These are phyloP conservation scores for Fomitopsis palustris DNA, from an alignment of 1,284 basidiomycete genomes.

Conservation along the genomic window DNA sequence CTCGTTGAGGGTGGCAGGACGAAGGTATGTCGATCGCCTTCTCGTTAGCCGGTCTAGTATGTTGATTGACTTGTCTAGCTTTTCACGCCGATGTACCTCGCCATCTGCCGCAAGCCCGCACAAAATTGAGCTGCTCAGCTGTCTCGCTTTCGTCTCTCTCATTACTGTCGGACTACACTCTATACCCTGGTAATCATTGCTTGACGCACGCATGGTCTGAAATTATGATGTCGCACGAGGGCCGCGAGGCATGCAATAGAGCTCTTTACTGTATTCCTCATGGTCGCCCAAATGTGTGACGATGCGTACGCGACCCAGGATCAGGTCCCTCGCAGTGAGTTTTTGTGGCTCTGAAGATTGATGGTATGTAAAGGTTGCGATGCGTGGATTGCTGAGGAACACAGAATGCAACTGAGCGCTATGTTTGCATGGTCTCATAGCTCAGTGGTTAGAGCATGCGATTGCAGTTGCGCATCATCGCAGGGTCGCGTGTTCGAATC, in stretches of 20 bases:
- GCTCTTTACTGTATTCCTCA: too few species aligned
- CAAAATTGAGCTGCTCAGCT: not conserved
- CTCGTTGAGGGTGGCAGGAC: constrained; percentile 84
- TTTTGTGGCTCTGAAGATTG: too few species aligned
- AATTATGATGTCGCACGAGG: not conserved
- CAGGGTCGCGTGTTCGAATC: constrained; percentile 20
- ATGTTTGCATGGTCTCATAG: constrained; percentile 10
- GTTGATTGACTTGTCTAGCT: not conserved
- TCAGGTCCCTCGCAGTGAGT: too few species aligned
- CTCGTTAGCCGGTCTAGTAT: not conserved
- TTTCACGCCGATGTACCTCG: constrained; percentile 1
- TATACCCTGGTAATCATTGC: not conserved
- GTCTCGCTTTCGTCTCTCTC: not conserved
- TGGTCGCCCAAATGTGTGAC: too few species aligned
- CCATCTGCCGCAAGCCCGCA: not conserved
- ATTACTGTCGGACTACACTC: not conserved
- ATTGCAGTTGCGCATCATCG: constrained; percentile 15
- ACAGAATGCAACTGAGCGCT: too few species aligned
- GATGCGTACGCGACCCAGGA: too few species aligned
- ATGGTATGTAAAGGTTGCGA: too few species aligned
- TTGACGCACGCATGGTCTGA: not conserved
- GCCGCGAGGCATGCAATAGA: too few species aligned
- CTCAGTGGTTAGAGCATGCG: constrained; percentile 21
- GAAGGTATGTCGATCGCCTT: constrained; percentile 58
- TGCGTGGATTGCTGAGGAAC: too few species aligned